Conservation (phyloP, 257 asterid genomes). For the Primulina huaijiensis region DNA sequence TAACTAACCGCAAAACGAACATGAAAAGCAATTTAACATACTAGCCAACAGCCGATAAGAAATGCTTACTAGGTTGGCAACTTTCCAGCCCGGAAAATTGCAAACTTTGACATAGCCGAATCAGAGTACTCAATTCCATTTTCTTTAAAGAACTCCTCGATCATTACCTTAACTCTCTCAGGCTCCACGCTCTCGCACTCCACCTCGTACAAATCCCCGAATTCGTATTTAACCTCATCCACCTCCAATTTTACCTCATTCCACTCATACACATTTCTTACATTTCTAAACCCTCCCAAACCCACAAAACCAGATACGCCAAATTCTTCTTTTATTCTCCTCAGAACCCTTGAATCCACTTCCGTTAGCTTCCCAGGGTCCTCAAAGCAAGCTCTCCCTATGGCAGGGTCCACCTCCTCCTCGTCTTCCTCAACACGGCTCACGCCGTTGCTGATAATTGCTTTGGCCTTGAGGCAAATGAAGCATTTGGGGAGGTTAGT, state of each 20-base stretch:
- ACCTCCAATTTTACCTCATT: slow-evolving; percentile 76
- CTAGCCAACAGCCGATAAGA: slow-evolving; percentile 13
- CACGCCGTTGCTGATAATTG: slow-evolving; percentile 67
- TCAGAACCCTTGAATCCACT: slow-evolving; percentile 63
- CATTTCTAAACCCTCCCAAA: slow-evolving; percentile 75
- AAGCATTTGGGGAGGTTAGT: slow-evolving; percentile 53
- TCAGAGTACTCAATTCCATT: slow-evolving; percentile 64
- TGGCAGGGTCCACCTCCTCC: slow-evolving; percentile 62
- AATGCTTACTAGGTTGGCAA: slow-evolving; percentile 57
- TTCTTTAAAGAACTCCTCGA: slow-evolving; percentile 63
- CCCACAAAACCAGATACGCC: slow-evolving; percentile 58
- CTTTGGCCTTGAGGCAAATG: slow-evolving; percentile 73
- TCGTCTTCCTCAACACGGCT: slow-evolving; percentile 93
- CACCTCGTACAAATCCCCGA: slow-evolving; percentile 83
- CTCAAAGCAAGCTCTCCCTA: slow-evolving; percentile 57
- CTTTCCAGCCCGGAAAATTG: slow-evolving; percentile 73
- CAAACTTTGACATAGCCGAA: slow-evolving; percentile 76
- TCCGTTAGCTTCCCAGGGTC: slow-evolving; percentile 45
- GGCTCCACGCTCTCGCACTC: slow-evolving; percentile 93
- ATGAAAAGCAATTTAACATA: neutral
- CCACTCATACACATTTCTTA: slow-evolving; percentile 84
- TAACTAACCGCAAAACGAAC: slow-evolving; percentile 4
- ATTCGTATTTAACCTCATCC: slow-evolving; percentile 75
- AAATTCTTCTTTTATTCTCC: slow-evolving; percentile 71
- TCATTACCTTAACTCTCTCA: slow-evolving; percentile 65